These are phyloP conservation scores for Meyerozyma elateridarum DNA, from an alignment of 1,139 yeast genomes.

Conservation along the genomic window DNA sequence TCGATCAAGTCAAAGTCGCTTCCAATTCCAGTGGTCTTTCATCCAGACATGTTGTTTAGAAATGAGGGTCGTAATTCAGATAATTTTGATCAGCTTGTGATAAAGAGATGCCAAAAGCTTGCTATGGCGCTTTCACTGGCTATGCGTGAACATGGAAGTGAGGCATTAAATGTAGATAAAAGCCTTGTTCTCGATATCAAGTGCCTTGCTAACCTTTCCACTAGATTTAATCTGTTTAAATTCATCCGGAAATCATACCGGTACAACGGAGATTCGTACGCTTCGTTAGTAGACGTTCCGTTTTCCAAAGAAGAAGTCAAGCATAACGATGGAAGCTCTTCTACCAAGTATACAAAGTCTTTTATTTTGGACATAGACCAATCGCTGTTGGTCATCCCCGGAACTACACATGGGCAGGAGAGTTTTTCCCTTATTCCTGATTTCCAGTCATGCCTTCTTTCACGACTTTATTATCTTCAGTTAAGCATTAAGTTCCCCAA, in stretches of 20 bases:
- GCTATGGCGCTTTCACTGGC: slow-evolving; percentile 27
- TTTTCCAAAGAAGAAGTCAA: slow-evolving; percentile 16
- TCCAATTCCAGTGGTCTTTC: slow-evolving; percentile 35
- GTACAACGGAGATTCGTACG: too few species aligned
- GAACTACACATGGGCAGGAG: slow-evolving; percentile 6
- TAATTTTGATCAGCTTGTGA: slow-evolving; percentile 28
- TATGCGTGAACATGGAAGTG: slow-evolving; percentile 22
- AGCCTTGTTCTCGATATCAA: slow-evolving; percentile 28
- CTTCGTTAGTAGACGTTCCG: too few species aligned
- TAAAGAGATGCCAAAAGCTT: slow-evolving; percentile 28
- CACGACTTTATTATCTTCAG: slow-evolving; percentile 32
- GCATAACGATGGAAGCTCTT: too few species aligned
- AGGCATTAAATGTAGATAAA: slow-evolving; percentile 21
- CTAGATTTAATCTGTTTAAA: slow-evolving; percentile 23
- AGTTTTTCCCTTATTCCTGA: slow-evolving; percentile 35
- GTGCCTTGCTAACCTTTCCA: slow-evolving; percentile 28
- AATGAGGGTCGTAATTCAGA: slow-evolving; percentile 28
- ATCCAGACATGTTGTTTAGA: slow-evolving; percentile 34
- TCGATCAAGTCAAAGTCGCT: slow-evolving; percentile 29
- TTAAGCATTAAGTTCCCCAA: slow-evolving; percentile 27
- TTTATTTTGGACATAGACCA: slow-evolving; percentile 21
- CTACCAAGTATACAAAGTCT: slow-evolving; percentile 17
- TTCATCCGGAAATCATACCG: too few species aligned
- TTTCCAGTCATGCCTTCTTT: slow-evolving; percentile 33
- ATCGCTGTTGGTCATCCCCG: slow-evolving; percentile 2